Evolutionary conservation across 1,139 yeast genomes (phyloP), one percentile per base, ranked within the genome.

Genomic region (Pneumocystis oryctolagi): DNA sequence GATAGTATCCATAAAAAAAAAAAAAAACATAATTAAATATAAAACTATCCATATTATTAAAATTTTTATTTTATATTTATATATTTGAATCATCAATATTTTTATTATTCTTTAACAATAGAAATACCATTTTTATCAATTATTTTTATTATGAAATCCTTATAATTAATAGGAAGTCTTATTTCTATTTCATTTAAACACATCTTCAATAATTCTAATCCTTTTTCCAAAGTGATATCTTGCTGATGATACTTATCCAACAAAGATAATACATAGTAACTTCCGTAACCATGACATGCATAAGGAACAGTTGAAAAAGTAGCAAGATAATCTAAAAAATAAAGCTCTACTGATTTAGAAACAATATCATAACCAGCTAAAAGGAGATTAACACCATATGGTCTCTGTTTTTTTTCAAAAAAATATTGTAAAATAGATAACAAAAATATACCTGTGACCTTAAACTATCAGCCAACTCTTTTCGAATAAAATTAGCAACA

Each of bases 261-360:
- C 67, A 92, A 78, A 3, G 98, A 87, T 73, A 89, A 81, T 59
- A 95, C 84, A 74, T 92, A 92, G 75, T 89, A 94, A 2, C 95
- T 95, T 42, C 98, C 96, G 71, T 94, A 92, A 2, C 98, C 98
- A 72, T 89, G 96, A 1, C 96, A 96, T 14, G 95, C 97, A 72
- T 94, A 92, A 28, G 98, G 97, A 65, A 92, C 79, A 66, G 85
- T 89, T 20, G 85, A 95, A 68, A 85, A 83, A 3, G 98, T 89
- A 2, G 98, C 98, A 70, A 94, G 78, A 73, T 92, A 92, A 73
- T 92, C 99, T 69, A 94, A 87, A 85, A 94, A 89, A 72, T 87
- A 84, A 72, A 92, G 80, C 60, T 83, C 78, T 42, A 97, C 90
- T 67, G 77, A 77, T 62, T 79, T 73, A 28, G 79, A 79, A 69